Evolutionary conservation across 306 rosid species (phyloP).

Genomic region (Dryas octopetala): DNA sequence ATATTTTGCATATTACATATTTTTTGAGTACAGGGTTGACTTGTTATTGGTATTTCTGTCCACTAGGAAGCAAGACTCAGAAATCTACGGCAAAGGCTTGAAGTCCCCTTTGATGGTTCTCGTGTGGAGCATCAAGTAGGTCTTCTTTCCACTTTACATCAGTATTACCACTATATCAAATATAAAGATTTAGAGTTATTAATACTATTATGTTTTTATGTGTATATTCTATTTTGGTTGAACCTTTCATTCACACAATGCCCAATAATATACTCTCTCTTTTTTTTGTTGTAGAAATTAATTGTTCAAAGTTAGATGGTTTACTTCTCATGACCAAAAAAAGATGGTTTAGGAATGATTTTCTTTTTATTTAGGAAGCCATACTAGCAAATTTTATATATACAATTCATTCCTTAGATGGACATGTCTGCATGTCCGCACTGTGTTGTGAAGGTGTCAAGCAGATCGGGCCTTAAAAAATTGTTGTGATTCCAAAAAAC

Average conservation of each 20-base stretch:
- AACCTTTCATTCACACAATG: not conserved
- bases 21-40: not conserved
- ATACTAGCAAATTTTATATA: too few relatives aligned
- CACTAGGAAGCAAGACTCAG: slow-evolving; percentile 73
- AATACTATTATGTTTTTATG: not conserved
- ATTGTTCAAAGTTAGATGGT: not conserved
- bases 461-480: too few relatives aligned
- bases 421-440: too few relatives aligned
- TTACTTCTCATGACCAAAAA: too few relatives aligned
- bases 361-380: too few relatives aligned
- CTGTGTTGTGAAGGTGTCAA: too few relatives aligned
- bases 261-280: not conserved
- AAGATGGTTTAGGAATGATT: too few relatives aligned
- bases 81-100: slow-evolving; percentile 58
- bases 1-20: not conserved
- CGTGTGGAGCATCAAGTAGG: slow-evolving; percentile 80
- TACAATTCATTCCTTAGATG: too few relatives aligned
- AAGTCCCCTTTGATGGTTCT: slow-evolving; percentile 88
- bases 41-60: slow-evolving; percentile 21
- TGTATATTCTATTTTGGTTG: not conserved
- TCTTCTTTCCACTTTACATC: slow-evolving; percentile 18
- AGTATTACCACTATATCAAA: not conserved
- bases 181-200: too few relatives aligned
- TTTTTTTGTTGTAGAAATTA: not conserved
- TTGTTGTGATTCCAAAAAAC: too few relatives aligned